These are phyloP conservation scores for Favolaschia claudopus DNA, from an alignment of 768 basidiomycete species.

Conservation along the genomic window DNA sequence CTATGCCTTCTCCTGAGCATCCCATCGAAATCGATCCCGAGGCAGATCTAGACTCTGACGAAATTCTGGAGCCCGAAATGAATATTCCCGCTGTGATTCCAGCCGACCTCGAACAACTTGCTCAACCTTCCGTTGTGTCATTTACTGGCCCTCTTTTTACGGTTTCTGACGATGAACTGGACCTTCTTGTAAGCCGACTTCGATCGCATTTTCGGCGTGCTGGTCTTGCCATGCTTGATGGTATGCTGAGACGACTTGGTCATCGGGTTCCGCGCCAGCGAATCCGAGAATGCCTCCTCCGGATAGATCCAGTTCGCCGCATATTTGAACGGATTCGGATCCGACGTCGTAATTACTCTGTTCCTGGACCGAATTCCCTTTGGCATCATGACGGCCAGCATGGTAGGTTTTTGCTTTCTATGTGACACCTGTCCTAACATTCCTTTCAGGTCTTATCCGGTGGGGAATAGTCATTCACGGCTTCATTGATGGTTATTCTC, in stretches of 20 bases:
- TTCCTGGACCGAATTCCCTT: no score
- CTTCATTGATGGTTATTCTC: no score
- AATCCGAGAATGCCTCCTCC: no score
- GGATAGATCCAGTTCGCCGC: no score
- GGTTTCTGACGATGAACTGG: background rate
- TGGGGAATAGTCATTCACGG: no score
- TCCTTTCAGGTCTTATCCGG: no score
- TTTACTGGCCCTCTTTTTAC: background rate
- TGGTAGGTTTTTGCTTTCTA: no score
- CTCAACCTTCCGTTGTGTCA: background rate
- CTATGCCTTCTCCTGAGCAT: background rate
- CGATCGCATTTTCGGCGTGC: background rate
- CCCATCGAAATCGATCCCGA: background rate
- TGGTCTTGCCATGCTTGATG: background rate
- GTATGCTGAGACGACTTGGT: background rate
- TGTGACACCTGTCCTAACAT: no score
- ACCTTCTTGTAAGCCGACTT: background rate
- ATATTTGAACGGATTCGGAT: no score
- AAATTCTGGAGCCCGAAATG: constrained; percentile 11
- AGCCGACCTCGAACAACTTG: background rate
- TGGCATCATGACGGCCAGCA: no score
- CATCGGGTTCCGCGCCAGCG: background rate
- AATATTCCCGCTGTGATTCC: constrained; percentile 29
- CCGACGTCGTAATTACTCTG: no score
- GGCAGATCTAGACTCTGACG: constrained; percentile 13